These are phyloP conservation scores for Wilcoxina mikolae DNA, from an alignment of 495 filamentous ascomycete genomes.

Conservation along the genomic window DNA sequence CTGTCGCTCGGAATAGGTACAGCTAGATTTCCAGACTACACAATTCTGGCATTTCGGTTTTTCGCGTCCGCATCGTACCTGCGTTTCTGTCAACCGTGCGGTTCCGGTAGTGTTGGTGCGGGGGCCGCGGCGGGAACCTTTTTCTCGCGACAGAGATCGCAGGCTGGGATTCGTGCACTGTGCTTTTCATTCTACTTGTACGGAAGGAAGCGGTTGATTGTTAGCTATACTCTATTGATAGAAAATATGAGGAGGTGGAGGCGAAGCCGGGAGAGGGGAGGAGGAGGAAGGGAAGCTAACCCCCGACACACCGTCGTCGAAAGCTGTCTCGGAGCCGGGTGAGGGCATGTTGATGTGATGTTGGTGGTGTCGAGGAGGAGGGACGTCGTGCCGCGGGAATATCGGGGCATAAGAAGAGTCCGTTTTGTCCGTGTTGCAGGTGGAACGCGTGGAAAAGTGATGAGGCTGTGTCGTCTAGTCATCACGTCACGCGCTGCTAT, in stretches of 20 bases:
- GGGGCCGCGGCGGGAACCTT: conserved; percentile 11
- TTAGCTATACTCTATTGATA: background rate
- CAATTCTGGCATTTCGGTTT: conserved; percentile 26
- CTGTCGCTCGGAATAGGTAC: conserved; percentile 23
- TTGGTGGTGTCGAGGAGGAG: no score
- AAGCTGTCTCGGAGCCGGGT: background rate
- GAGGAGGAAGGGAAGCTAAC: background rate
- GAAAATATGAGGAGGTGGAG: background rate
- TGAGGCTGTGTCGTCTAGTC: no score
- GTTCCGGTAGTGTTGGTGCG: background rate
- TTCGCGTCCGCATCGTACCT: conserved; percentile 25
- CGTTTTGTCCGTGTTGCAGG: no score
- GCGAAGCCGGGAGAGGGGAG: no score
- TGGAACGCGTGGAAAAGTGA: no score
- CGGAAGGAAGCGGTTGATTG: background rate
- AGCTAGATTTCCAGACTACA: conserved; percentile 21
- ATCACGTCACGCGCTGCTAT: no score
- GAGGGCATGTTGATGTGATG: background rate
- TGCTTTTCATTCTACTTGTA: conserved; percentile 7
- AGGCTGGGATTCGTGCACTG: conserved; percentile 13
- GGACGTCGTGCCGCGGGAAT: no score
- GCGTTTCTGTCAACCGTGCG: background rate
- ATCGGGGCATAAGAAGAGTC: no score
- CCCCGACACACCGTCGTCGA: conserved; percentile 3
- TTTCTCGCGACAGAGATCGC: conserved; percentile 27